Conservation (phyloP, 768 basidiomycete genomes). For the Tubosaeta brunneosetosa region DNA sequence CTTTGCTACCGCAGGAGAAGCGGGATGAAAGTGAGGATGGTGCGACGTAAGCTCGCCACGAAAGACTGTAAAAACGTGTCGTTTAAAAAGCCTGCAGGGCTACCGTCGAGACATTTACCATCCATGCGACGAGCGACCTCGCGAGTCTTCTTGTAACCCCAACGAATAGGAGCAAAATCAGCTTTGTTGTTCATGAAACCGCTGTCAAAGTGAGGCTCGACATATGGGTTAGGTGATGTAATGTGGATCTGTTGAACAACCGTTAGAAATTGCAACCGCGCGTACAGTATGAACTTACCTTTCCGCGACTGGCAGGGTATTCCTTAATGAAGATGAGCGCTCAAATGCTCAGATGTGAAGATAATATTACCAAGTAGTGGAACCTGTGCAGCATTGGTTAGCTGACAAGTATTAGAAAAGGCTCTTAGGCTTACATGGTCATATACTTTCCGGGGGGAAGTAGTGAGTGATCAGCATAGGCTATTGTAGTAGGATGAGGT, state of each 20-base stretch:
- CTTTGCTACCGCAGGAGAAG: background rate
- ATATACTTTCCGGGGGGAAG: background rate
- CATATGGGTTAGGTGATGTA: background rate
- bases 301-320: background rate
- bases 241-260: background rate
- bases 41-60: background rate
- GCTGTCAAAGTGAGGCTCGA: background rate
- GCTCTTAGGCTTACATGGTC: background rate
- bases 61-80: background rate
- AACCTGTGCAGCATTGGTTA: background rate
- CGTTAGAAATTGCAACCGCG: background rate
- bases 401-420: background rate
- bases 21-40: background rate
- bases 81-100: background rate
- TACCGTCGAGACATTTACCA: background rate
- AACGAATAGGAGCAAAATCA: background rate
- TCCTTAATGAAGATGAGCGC: background rate
- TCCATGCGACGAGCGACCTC: background rate
- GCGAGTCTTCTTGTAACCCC: background rate
- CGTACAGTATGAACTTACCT: background rate
- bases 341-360: background rate
- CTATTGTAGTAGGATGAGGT: background rate
- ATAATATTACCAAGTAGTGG: background rate
- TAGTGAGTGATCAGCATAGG: background rate
- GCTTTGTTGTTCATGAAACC: background rate